Base-by-base conservation (phyloP, 140 eudicot genomes). In the Cichorium intybus region DNA sequence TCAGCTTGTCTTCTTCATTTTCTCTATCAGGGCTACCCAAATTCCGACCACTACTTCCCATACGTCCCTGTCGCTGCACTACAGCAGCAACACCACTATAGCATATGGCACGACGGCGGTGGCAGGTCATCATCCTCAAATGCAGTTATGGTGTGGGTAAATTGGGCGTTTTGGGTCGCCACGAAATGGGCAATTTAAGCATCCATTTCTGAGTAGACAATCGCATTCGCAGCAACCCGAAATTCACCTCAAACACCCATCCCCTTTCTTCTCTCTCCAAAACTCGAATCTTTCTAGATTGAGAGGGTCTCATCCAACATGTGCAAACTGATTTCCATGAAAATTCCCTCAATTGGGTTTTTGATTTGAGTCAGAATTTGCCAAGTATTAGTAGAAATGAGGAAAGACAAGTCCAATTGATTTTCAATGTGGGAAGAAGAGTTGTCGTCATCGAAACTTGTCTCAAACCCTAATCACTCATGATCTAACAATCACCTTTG, bases 221-320 rank as follows among this genome's bases (percentile, higher is more conserved):
- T 23, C 70, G 11, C 79, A 72, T 69, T 14, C 18, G 49, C 86
- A 61, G 60, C 88, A 77, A 67, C 48, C 48, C 86, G 83, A 85
- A 90, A 93, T 93, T 97, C 93, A 81, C 99, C 99, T 92, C 99
- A 95, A 88, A 83, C 95, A 60, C 80, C 82, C 82, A 49, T 31
- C 47, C 56, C 66, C 73, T 56, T 61, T 17, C 9, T 51, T 46
- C 70, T 64, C 64, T 48, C 60, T 22, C 43, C 27, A 34, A 34
- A 66, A 54, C 28, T 50, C 78, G 64, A 75, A 47, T 60, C 64
- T 71, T 60, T 58, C 56, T 43, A 52, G 46, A 66, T 64, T 60
- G 79, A 66, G 61, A 68, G 20, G 10, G 15, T 28, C 31, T 31
- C 57, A 72, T 72, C 71, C 71, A 62, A 39, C 64, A 33, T 34